Percentiles rank a stretch among this genome's conserved stretches.
Conservation (phyloP, 495 filamentous ascomycete genomes). For the Neurospora discreta region DNA sequence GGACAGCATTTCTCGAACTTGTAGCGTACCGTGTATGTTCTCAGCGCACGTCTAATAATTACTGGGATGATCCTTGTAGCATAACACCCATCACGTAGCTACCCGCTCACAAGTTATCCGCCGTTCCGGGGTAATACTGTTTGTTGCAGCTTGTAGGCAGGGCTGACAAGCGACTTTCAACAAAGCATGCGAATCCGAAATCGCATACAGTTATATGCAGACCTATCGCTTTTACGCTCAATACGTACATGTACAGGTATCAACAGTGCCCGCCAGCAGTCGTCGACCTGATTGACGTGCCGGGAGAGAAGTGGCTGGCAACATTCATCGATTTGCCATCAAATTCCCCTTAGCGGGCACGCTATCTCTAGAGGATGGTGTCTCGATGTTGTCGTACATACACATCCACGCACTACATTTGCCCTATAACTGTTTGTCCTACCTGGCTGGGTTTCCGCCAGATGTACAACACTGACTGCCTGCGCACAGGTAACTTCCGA, state of each 20-base stretch:
- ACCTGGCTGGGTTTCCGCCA: background rate
- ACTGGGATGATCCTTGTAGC: background rate
- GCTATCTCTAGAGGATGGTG: background rate
- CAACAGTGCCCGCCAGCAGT: background rate
- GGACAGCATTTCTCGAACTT: background rate
- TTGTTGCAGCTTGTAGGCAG: background rate
- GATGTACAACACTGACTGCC: background rate
- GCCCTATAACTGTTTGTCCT: background rate
- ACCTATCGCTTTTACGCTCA: background rate
- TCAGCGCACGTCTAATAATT: background rate
- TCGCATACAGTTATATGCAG: background rate
- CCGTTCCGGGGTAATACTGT: background rate
- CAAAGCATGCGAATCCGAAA: background rate
- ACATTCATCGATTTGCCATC: background rate
- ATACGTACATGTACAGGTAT: background rate
- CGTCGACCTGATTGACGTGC: background rate
- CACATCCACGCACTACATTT: background rate
- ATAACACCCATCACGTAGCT: background rate
- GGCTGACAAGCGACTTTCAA: background rate
- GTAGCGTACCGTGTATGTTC: background rate
- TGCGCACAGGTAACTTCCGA: background rate
- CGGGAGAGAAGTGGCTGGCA: background rate
- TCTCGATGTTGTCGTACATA: background rate
- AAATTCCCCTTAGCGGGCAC: background rate
- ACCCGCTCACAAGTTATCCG: background rate